Evolutionary conservation across 2,329 filamentous ascomycete genomes (phyloP).

Genomic region (Cyphellophora europaea): DNA sequence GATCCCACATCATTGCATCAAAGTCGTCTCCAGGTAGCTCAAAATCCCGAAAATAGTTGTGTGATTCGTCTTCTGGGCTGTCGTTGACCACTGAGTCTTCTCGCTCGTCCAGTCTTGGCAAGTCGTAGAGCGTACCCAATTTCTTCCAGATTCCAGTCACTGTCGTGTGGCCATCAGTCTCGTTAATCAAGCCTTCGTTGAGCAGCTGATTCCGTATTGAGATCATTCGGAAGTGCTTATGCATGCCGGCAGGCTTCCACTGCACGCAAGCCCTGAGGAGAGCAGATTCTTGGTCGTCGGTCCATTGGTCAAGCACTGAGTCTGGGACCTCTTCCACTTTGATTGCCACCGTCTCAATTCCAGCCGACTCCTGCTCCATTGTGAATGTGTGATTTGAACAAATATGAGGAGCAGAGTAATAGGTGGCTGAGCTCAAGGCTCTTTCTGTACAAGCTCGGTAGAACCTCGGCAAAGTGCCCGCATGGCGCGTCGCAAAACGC

Average conservation of each 20-base stretch:
- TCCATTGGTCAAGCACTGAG: slow-evolving; percentile 54
- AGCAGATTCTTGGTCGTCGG: slow-evolving; percentile 86
- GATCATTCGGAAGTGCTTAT: slow-evolving; percentile 89
- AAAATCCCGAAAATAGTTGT: slow-evolving; percentile 54
- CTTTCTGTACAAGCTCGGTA: no score
- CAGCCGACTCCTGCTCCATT: no score
- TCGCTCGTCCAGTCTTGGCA: slow-evolving; percentile 76
- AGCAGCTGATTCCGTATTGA: slow-evolving; percentile 71
- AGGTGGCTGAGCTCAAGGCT: no score
- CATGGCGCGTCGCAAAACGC: no score
- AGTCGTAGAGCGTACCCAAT: slow-evolving; percentile 71
- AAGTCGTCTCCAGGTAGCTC: slow-evolving; percentile 47
- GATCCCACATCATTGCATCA: slow-evolving; percentile 39
- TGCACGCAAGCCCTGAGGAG: slow-evolving; percentile 86
- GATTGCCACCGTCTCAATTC: no score
- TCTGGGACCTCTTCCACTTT: no score
- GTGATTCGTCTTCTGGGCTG: slow-evolving; percentile 40
- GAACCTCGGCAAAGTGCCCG: no score
- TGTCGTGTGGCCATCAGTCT: slow-evolving; percentile 50
- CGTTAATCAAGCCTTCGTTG: slow-evolving; percentile 68
- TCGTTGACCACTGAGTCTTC: slow-evolving; percentile 52
- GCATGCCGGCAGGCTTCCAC: slow-evolving; percentile 95
- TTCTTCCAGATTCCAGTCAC: slow-evolving; percentile 90
- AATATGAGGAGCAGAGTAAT: no score
- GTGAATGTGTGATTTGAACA: no score